Conservation (phyloP, 495 filamentous ascomycete genomes). For the Penicillium cataractarum region DNA sequence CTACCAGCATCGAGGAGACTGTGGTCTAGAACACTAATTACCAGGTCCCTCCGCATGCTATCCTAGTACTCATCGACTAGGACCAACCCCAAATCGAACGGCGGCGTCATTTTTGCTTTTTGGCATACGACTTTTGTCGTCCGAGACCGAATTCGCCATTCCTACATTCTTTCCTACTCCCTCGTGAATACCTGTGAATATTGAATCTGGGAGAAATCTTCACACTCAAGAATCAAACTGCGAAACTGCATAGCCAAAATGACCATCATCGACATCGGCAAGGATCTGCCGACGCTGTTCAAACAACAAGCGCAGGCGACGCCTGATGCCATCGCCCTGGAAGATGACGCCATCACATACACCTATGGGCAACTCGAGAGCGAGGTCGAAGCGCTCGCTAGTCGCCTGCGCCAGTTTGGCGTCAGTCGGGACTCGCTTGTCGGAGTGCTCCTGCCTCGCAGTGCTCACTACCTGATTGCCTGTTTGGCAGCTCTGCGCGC, state of each 20-base stretch:
- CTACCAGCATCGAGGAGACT: not conserved
- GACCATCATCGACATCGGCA: conserved; percentile 61
- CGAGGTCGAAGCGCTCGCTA: conserved; percentile 57
- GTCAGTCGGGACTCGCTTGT: conserved; percentile 65
- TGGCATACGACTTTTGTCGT: conserved; percentile 2
- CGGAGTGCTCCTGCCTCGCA: conserved; percentile 66
- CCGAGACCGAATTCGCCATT: not conserved
- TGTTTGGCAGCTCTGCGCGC: conserved; percentile 68
- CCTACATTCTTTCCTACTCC: not conserved
- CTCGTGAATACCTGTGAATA: not conserved
- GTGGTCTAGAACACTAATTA: conserved; percentile 1
- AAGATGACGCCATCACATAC: conserved; percentile 57
- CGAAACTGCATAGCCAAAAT: conserved; percentile 18
- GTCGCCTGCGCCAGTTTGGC: conserved; percentile 57
- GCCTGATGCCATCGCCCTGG: conserved; percentile 62
- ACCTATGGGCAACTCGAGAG: conserved; percentile 65
- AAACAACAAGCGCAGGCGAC: conserved; percentile 58
- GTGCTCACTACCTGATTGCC: conserved; percentile 70
- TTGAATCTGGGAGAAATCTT: not conserved
- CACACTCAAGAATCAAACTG: not conserved
- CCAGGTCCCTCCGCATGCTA: not conserved
- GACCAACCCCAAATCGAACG: not conserved
- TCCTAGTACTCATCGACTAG: not conserved
- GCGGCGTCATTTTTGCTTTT: conserved; percentile 7
- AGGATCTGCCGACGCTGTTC: conserved; percentile 66